Percentiles rank a stretch among this genome's conserved stretches.
Conservation (phyloP, 257 asterid species). For the Solanum arcanum region DNA sequence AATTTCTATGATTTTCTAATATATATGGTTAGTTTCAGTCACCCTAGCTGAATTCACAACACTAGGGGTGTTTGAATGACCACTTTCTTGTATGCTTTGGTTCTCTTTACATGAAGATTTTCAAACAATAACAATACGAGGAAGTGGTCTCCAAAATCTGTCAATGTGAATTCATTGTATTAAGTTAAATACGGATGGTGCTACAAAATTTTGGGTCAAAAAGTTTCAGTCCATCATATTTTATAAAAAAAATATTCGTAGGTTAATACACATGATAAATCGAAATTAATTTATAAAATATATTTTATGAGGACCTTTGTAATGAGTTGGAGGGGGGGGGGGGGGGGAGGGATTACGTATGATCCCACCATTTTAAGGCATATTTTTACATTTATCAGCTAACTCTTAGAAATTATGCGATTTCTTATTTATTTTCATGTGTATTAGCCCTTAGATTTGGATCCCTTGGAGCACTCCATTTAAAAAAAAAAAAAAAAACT, state of each 20-base stretch:
- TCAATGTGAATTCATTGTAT: neutral
- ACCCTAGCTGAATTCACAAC: neutral
- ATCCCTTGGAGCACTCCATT: no score
- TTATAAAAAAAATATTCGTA: neutral
- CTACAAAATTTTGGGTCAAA: neutral
- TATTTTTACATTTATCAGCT: no score
- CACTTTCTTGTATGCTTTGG: neutral
- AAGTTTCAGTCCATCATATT: neutral
- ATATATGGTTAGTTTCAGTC: neutral
- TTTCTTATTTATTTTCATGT: no score
- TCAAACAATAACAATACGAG: neutral
- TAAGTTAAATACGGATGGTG: neutral
- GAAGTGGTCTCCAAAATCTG: neutral
- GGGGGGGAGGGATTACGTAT: no score
- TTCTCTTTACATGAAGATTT: neutral
- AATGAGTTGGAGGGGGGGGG: no score
- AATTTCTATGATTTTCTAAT: neutral
- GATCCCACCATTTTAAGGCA: no score
- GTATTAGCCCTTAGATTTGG: no score
- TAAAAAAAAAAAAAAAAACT: no score
- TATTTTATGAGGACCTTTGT: no score
- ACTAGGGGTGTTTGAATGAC: slow-evolving; percentile 6
- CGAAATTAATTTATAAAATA: no score
- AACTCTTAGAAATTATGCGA: no score
- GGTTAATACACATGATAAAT: no score